Evolutionary conservation across 257 asterid genomes (phyloP).

Genomic region (Lycium ferocissimum): DNA sequence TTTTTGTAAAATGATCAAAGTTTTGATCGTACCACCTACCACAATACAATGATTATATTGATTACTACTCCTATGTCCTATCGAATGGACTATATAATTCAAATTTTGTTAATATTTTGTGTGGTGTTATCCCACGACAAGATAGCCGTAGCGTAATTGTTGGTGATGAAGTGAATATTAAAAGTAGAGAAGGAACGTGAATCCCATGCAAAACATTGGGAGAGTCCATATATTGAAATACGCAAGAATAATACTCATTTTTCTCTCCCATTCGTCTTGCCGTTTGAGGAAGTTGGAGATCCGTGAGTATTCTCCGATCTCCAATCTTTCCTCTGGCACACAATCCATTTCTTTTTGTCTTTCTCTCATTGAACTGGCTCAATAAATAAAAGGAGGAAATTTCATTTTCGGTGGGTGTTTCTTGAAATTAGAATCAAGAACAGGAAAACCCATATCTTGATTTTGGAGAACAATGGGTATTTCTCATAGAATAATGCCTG

Average conservation of each 20-base stretch:
- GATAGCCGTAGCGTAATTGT: constrained; percentile 27
- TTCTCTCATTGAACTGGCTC: not conserved
- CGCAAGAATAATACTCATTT: not conserved
- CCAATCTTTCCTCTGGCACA: constrained; percentile 28
- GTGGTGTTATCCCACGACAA: not conserved
- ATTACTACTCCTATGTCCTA: not conserved
- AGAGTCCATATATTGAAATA: not conserved
- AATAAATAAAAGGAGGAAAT: not conserved
- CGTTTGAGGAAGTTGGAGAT: constrained; percentile 37
- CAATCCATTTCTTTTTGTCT: not conserved
- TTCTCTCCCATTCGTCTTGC: constrained; percentile 26
- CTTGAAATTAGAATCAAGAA: not conserved
- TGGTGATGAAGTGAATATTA: not conserved
- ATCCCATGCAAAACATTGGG: constrained; percentile 29
- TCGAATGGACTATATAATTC: not conserved
- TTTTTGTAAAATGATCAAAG: too few relatives aligned
- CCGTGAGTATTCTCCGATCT: constrained; percentile 36
- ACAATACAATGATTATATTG: not conserved
- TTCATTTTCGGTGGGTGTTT: not conserved
- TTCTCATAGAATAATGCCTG: constrained; percentile 67
- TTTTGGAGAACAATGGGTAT: constrained; percentile 48
- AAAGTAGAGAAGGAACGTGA: constrained; percentile 29
- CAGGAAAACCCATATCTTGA: not conserved
- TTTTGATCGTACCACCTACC: not conserved
- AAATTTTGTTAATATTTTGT: not conserved